Evolutionary conservation across 1,139 yeast genomes (phyloP).

Genomic region (Zygosaccharomyces sapae): DNA sequence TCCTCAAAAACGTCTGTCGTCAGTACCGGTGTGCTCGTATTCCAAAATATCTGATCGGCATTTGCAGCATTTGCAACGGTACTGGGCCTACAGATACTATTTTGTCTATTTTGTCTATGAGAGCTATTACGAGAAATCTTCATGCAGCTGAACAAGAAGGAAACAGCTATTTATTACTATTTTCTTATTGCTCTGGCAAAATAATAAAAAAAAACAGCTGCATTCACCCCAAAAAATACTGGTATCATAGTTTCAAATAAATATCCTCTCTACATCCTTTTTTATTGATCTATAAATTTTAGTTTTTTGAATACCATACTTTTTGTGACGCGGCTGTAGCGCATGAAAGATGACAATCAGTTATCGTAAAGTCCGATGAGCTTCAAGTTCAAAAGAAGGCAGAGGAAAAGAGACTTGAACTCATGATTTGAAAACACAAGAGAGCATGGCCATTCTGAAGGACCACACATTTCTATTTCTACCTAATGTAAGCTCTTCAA

Average conservation of each 20-base stretch:
- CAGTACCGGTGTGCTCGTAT: conserved; percentile 1
- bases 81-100: not conserved
- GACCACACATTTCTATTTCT: conserved; percentile 22
- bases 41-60: not conserved
- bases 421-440: not conserved
- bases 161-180: not conserved
- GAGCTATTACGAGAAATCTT: not conserved
- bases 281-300: not conserved
- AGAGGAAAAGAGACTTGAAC: not conserved
- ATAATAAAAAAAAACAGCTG: not conserved
- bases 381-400: not conserved
- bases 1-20: not conserved
- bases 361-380: not conserved
- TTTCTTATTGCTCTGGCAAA: not conserved
- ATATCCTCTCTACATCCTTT: not conserved
- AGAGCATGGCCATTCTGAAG: conserved; percentile 10
- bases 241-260: not conserved
- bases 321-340: conserved; percentile 4
- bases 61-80: not conserved
- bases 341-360: not conserved
- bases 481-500: conserved; percentile 23
- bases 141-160: not conserved
- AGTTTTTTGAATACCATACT: too few relatives aligned
- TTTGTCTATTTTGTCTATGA: not conserved
- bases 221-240: not conserved